Base-by-base conservation (phyloP, 192 early-diverging fungal species). In the Coemansia sp. region DNA sequence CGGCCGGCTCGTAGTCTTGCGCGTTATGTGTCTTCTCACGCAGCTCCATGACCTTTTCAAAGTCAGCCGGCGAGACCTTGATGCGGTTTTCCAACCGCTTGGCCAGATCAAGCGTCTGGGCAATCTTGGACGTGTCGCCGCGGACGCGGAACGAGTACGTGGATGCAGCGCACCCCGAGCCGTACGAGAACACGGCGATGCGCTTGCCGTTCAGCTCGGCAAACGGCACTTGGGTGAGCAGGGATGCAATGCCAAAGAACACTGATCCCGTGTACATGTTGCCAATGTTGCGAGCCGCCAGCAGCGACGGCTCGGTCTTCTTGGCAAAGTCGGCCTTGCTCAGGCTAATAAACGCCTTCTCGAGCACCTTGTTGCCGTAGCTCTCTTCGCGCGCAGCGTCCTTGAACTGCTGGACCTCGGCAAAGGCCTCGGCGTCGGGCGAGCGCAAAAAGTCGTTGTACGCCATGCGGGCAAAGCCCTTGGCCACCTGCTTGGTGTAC, bases 401-500 rank as follows among this genome's bases (percentile, higher is more conserved):
- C 37, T 72, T 75, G 73, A 90, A 87, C 49, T 81, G 72, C 68
- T 84, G 72, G 62, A 89, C 72, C 17, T 75, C 66, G 42, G 72
- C 80, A 54, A 78, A 92, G 52, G 78, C 59, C 56, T 75, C 66
- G 62, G 86, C 79, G 46, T 90, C 84, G 23, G 90, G 87, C 71
- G 92, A 83, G 52, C 89, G 87, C 56, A 88, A 54, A 82, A 94
- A 95, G 74, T 99, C 97, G 75, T 97, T 96, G 83, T 90, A 96
- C 15, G 85, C 85, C 68, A 96, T 77, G 55, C 97, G 91, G 47
- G 88, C 94, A 79, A 90, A 92, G 28, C 93, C 90, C 83, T 99
- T 99, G 83, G 88, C 89, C 9, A 99, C 94, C 68, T 98, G 85
- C 86, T 99, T 99, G 75, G 90, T 89, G 87, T 98, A 98, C 36